phyloP scores from a whole-genome alignment of 1,139 yeast genomes.

The Scheffersomyces titani region DNA sequence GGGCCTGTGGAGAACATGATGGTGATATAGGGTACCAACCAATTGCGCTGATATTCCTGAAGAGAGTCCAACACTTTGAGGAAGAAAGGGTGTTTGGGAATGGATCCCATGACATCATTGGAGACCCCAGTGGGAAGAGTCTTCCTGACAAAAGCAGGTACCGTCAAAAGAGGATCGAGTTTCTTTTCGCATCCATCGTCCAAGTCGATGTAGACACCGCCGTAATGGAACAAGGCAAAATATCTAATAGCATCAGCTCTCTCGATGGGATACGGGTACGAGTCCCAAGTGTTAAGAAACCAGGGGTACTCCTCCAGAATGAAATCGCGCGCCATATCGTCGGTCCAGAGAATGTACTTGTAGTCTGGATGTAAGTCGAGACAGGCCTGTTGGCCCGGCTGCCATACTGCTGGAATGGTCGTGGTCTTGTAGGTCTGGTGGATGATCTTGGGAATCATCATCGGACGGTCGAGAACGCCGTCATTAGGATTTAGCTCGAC shows the following conservation, averaged over 20 bases:
- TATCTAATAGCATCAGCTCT: constrained; percentile 93
- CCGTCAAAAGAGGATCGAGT: constrained; percentile 77
- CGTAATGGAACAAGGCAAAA: constrained; percentile 78
- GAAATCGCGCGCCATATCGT: constrained; percentile 76
- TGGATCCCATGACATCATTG: constrained; percentile 90
- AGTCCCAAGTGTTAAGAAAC: constrained; percentile 79
- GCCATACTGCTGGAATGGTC: constrained; percentile 80
- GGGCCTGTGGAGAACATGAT: constrained; percentile 97
- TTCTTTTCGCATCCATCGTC: constrained; percentile 84
- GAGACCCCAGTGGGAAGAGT: constrained; percentile 91
- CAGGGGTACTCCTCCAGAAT: constrained; percentile 79
- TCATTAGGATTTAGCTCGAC: constrained; percentile 56
- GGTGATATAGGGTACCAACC: constrained; percentile 85
- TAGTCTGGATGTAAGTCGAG: constrained; percentile 82
- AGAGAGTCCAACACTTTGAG: constrained; percentile 66
- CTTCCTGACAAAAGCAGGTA: constrained; percentile 84
- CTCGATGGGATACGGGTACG: constrained; percentile 78
- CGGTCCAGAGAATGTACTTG: constrained; percentile 89
- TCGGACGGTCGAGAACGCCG: constrained; percentile 41
- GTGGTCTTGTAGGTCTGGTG: constrained; percentile 89
- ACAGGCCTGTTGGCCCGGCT: constrained; percentile 73
- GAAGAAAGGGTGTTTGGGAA: constrained; percentile 87
- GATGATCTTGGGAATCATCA: constrained; percentile 80
- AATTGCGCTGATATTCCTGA: constrained; percentile 63
- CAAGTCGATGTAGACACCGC: constrained; percentile 88